Conservation (phyloP, 1,284 basidiomycete species). For the Thecaphora frezii region DNA sequence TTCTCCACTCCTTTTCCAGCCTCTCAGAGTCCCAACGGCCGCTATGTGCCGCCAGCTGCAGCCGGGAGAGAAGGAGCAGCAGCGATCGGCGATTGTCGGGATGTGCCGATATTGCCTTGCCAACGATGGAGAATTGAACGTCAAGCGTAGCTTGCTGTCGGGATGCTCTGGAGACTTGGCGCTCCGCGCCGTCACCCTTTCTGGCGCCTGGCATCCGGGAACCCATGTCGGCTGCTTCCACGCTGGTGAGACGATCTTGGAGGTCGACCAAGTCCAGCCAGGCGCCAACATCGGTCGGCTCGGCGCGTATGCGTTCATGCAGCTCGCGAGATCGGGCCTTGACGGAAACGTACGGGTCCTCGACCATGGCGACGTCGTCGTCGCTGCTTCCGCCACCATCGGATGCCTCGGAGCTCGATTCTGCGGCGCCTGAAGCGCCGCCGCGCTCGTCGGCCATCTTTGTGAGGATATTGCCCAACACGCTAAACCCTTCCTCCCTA, state of each 20-base stretch:
- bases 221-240: background rate
- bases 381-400: background rate
- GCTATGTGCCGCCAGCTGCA: background rate
- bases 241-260: background rate
- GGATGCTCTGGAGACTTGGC: background rate
- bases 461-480: background rate
- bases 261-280: slow-evolving; percentile 2
- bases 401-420: background rate
- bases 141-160: background rate
- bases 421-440: too few relatives aligned
- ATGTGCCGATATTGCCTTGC: background rate
- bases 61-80: background rate
- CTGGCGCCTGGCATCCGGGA: background rate
- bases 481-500: background rate
- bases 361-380: background rate
- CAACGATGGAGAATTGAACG: slow-evolving; percentile 1
- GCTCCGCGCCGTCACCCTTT: background rate
- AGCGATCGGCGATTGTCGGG: too few relatives aligned
- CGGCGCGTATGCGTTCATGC: background rate
- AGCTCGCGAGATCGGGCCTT: background rate
- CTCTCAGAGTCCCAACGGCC: background rate
- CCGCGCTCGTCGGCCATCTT: background rate
- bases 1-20: background rate
- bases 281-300: background rate
- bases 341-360: background rate